phyloP scores from a whole-genome alignment of 73 alveolate genomes.

The Paramecium primaurelia region DNA sequence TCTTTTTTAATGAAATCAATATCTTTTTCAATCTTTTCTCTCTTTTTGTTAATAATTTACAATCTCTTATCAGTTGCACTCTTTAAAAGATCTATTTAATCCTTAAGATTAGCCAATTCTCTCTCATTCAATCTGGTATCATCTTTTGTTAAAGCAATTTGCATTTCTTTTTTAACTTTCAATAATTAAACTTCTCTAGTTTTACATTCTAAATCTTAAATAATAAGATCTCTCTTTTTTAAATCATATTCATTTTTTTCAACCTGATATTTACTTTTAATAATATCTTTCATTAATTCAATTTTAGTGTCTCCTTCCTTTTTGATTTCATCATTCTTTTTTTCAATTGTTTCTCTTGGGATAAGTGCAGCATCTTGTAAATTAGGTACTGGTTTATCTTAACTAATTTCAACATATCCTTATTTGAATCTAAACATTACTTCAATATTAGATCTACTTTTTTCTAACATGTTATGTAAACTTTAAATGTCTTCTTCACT shows the following conservation, averaged over 20 bases:
- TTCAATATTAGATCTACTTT: conserved; percentile 59
- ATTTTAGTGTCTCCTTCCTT: conserved; percentile 50
- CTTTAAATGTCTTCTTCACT: not conserved
- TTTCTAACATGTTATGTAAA: not conserved
- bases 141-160: conserved; percentile 57
- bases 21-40: conserved; percentile 52
- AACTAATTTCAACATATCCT: conserved; percentile 57
- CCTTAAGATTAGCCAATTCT: conserved; percentile 41
- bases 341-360: conserved; percentile 55
- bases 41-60: conserved; percentile 31
- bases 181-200: conserved; percentile 55
- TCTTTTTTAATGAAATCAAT: conserved; percentile 58
- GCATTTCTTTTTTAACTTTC: conserved; percentile 58
- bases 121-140: conserved; percentile 61
- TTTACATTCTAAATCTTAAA: conserved; percentile 50
- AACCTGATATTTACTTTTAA: conserved; percentile 44
- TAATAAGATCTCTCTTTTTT: conserved; percentile 38
- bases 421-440: conserved; percentile 52
- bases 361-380: conserved; percentile 50
- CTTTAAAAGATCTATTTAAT: conserved; percentile 40
- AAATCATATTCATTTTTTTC: not conserved
- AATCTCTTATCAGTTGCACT: conserved; percentile 45
- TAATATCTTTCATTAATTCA: conserved; percentile 54
- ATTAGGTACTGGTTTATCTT: conserved; percentile 60
- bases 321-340: conserved; percentile 50